A percentile compares a stretch with the other conserved stretches of the same genome.
Evolutionary conservation across 1,284 basidiomycete species (phyloP).

Genomic region (Ceratobasidium sp.): DNA sequence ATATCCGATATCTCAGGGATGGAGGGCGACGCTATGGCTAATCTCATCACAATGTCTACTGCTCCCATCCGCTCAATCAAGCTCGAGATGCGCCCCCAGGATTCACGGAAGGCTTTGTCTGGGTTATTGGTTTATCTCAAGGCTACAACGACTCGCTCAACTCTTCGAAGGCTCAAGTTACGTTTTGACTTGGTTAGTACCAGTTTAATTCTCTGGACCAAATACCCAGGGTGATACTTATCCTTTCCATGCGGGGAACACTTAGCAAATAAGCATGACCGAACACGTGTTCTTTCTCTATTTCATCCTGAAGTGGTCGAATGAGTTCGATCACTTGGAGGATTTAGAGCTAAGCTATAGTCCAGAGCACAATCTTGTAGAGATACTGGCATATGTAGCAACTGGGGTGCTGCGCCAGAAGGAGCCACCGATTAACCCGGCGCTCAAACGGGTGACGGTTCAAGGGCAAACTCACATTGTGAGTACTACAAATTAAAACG

Average conservation of each 20-base stretch:
- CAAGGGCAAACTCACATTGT: not conserved
- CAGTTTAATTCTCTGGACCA: not conserved
- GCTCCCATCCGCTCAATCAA: not conserved
- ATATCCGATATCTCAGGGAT: not conserved
- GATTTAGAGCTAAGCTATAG: not conserved
- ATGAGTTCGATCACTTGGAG: not conserved
- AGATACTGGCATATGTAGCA: not conserved
- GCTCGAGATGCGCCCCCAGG: not conserved
- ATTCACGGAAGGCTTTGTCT: not conserved
- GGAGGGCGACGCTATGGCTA: not conserved
- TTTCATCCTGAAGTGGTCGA: not conserved
- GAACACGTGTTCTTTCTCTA: not conserved
- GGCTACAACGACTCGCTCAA: not conserved
- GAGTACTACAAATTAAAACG: not conserved
- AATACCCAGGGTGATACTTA: not conserved
- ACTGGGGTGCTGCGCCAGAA: not conserved
- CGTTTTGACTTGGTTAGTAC: not conserved
- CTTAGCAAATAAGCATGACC: not conserved
- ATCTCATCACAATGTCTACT: not conserved
- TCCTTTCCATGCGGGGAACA: not conserved
- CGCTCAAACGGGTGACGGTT: not conserved
- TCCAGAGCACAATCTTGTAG: too few species aligned
- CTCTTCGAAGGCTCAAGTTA: not conserved
- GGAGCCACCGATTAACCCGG: not conserved
- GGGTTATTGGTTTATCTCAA: not conserved